phyloP scores from a whole-genome alignment of 441 rosid genomes.

The Adansonia grandidieri region DNA sequence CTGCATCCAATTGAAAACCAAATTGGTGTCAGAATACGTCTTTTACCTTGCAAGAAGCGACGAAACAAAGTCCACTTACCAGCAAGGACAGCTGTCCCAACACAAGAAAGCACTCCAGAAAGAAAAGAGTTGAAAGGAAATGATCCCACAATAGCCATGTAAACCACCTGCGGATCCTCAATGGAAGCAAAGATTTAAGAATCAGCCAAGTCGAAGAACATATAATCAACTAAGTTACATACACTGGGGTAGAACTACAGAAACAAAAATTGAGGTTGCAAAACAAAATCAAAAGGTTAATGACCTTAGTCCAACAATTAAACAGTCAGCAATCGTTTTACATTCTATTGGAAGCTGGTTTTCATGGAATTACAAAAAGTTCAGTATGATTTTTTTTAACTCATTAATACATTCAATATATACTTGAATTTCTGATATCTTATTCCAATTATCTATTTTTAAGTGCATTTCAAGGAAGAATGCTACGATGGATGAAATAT shows the following conservation, averaged over 20 bases:
- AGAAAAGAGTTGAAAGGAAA: conserved; percentile 97
- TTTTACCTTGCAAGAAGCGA: neutral
- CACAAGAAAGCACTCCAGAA: conserved; percentile 89
- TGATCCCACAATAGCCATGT: conserved; percentile 94
- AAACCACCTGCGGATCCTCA: conserved; percentile 60
- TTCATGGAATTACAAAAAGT: conserved; percentile 1
- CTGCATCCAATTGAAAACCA: conserved; percentile 40
- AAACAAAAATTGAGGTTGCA: neutral
- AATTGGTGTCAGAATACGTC: conserved; percentile 22
- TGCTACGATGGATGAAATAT: neutral
- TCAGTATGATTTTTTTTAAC: neutral
- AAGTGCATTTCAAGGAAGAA: neutral
- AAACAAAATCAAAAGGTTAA: neutral
- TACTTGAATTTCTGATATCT: neutral
- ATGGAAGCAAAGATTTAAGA: conserved; percentile 19
- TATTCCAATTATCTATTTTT: neutral
- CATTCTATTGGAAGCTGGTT: neutral
- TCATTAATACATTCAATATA: neutral
- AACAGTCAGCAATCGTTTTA: neutral
- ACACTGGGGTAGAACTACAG: neutral
- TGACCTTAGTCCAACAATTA: conserved; percentile 1
- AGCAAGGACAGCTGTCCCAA: conserved; percentile 94
- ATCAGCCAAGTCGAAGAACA: neutral
- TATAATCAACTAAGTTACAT: neutral
- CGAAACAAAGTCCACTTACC: conserved; percentile 50